Percentiles rank a stretch among this genome's conserved stretches.
These are phyloP conservation scores for Solanum chiquidenum DNA, from an alignment of 257 asterid species.

Conservation along the genomic window DNA sequence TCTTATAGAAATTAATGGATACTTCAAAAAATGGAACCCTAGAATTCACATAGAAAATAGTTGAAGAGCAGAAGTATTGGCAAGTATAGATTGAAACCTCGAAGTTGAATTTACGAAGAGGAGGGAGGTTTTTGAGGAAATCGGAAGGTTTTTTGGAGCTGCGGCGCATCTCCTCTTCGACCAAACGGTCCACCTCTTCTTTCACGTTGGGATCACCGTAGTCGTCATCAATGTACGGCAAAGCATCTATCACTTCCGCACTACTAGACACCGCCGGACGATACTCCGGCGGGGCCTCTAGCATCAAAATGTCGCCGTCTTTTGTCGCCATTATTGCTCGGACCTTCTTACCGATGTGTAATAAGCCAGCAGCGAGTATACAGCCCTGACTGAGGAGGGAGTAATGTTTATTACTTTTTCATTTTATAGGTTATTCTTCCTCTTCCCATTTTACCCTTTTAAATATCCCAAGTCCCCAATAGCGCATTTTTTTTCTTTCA, in stretches of 20 bases:
- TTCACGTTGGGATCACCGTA: slow-evolving; percentile 68
- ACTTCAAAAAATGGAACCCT: not conserved
- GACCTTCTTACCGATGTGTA: not conserved
- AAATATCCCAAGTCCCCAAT: not conserved
- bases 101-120: slow-evolving; percentile 52
- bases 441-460: not conserved
- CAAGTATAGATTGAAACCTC: slow-evolving; percentile 27
- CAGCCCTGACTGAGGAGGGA: not conserved
- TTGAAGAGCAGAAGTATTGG: not conserved
- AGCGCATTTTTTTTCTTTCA: not conserved
- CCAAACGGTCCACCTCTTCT: slow-evolving; percentile 82
- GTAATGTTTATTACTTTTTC: not conserved
- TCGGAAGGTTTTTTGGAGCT: slow-evolving; percentile 88
- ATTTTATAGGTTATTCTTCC: not conserved
- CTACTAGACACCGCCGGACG: slow-evolving; percentile 29
- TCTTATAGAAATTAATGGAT: not conserved
- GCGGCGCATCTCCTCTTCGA: slow-evolving; percentile 88
- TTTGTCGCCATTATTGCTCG: slow-evolving; percentile 23
- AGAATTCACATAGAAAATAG: not conserved
- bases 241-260: slow-evolving; percentile 67
- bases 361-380: not conserved
- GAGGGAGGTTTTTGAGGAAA: slow-evolving; percentile 84
- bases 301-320: slow-evolving; percentile 56
- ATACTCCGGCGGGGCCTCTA: slow-evolving; percentile 73
- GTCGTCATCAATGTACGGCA: slow-evolving; percentile 94